Conservation (phyloP, 495 filamentous ascomycete species). For the Xylaria nigripes region DNA sequence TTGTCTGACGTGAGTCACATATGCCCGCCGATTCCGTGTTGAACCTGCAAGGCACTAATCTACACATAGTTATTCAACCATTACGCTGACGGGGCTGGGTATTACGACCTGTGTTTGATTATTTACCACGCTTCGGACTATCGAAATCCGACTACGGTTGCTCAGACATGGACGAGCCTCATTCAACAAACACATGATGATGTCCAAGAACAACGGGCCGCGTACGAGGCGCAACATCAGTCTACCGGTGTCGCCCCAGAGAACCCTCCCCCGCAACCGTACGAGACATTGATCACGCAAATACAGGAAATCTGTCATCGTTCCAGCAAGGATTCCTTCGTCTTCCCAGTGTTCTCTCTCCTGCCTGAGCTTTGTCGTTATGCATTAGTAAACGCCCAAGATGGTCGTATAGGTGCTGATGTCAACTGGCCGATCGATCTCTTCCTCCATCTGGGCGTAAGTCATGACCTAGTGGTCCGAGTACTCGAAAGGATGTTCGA, state of each 20-base stretch:
- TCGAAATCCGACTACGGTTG: constrained; percentile 73
- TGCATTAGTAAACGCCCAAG: constrained; percentile 60
- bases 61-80: constrained; percentile 71
- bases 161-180: constrained; percentile 73
- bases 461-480: constrained; percentile 63
- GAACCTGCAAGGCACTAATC: constrained; percentile 15
- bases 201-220: constrained; percentile 40
- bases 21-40: neutral
- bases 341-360: constrained; percentile 58
- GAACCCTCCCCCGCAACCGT: constrained; percentile 49
- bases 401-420: constrained; percentile 48
- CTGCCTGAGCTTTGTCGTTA: constrained; percentile 73
- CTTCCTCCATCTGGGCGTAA: constrained; percentile 66
- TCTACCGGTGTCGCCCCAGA: constrained; percentile 22
- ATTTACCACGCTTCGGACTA: constrained; percentile 86
- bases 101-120: constrained; percentile 84
- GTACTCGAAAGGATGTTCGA: constrained; percentile 80
- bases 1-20: constrained; percentile 57
- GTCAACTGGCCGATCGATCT: constrained; percentile 75
- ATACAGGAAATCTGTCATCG: constrained; percentile 70
- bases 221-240: constrained; percentile 34
- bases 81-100: constrained; percentile 79
- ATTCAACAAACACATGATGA: constrained; percentile 61
- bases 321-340: constrained; percentile 58
- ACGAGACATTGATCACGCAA: constrained; percentile 66